Conservation (phyloP, 2,329 filamentous ascomycete species). For the Xylaria sp. region DNA sequence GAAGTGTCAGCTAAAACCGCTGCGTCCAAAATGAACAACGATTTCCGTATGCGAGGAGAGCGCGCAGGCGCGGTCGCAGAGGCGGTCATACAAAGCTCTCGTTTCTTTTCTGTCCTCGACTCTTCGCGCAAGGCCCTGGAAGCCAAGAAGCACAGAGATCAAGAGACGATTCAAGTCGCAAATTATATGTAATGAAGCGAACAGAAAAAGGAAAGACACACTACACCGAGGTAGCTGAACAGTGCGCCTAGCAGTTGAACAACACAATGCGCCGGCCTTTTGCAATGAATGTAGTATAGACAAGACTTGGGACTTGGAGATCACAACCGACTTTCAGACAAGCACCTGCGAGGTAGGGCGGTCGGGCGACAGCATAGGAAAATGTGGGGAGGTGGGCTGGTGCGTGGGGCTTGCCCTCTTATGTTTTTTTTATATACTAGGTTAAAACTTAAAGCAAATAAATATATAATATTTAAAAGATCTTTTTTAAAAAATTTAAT, state of each 20-base stretch:
- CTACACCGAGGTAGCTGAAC: slow-evolving; percentile 6
- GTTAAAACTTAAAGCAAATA: no score
- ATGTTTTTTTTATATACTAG: no score
- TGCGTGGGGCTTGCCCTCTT: no score
- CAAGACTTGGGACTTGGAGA: neutral
- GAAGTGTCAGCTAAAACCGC: slow-evolving; percentile 6
- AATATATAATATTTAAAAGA: no score
- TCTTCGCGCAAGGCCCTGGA: neutral
- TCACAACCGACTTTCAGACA: no score
- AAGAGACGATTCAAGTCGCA: neutral
- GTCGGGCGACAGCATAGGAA: neutral
- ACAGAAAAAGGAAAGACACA: slow-evolving; percentile 23
- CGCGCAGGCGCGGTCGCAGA: neutral
- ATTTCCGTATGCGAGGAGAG: slow-evolving; percentile 8
- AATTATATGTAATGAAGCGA: slow-evolving; percentile 24
- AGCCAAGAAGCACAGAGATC: slow-evolving; percentile 1
- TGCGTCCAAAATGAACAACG: slow-evolving; percentile 3
- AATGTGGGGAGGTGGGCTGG: neutral
- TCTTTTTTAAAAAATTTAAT: no score
- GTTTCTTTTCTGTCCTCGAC: slow-evolving; percentile 6
- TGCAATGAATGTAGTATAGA: slow-evolving; percentile 3
- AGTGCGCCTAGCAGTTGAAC: neutral
- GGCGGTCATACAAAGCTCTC: slow-evolving; percentile 15
- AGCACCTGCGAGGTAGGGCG: neutral
- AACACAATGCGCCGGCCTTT: slow-evolving; percentile 23